Percentiles rank a stretch among this genome's conserved stretches.
Conservation (phyloP, 2,329 filamentous ascomycete genomes). For the Aureobasidium musti region DNA sequence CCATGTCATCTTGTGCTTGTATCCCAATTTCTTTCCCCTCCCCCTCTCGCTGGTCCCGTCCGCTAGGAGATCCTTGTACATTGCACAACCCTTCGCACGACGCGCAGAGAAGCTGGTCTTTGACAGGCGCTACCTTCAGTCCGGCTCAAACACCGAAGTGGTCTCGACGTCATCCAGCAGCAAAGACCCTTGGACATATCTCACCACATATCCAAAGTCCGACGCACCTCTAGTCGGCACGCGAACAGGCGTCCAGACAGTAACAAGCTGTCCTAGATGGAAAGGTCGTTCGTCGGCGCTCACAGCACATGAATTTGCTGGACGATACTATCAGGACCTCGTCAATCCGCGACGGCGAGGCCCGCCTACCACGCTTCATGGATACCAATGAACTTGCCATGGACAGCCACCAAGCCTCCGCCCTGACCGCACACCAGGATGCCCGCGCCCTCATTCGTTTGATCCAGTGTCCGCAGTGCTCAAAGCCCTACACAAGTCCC, state of each 20-base stretch:
- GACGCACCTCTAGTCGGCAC: background rate
- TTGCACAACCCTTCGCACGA: background rate
- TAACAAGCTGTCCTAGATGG: background rate
- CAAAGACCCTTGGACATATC: slow-evolving; percentile 3
- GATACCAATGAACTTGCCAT: slow-evolving; percentile 42
- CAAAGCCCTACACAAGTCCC: slow-evolving; percentile 65
- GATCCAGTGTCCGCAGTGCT: slow-evolving; percentile 76
- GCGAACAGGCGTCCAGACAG: background rate
- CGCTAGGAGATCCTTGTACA: background rate
- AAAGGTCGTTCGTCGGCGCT: background rate
- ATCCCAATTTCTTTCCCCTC: background rate
- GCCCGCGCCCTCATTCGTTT: slow-evolving; percentile 68
- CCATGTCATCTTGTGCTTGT: slow-evolving; percentile 10
- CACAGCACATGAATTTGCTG: slow-evolving; percentile 27
- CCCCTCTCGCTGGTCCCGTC: background rate
- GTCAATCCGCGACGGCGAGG: slow-evolving; percentile 20
- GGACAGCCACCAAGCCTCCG: slow-evolving; percentile 42
- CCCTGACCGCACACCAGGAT: slow-evolving; percentile 55
- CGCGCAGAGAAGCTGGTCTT: background rate
- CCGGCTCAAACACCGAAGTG: slow-evolving; percentile 14
- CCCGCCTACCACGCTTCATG: slow-evolving; percentile 45
- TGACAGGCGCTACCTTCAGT: background rate
- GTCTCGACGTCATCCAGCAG: slow-evolving; percentile 27
- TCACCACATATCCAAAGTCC: background rate
- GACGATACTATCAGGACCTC: slow-evolving; percentile 14